These are phyloP conservation scores for Globisporangium cystogenes DNA, from an alignment of 352 stramenopile species.

Conservation along the genomic window DNA sequence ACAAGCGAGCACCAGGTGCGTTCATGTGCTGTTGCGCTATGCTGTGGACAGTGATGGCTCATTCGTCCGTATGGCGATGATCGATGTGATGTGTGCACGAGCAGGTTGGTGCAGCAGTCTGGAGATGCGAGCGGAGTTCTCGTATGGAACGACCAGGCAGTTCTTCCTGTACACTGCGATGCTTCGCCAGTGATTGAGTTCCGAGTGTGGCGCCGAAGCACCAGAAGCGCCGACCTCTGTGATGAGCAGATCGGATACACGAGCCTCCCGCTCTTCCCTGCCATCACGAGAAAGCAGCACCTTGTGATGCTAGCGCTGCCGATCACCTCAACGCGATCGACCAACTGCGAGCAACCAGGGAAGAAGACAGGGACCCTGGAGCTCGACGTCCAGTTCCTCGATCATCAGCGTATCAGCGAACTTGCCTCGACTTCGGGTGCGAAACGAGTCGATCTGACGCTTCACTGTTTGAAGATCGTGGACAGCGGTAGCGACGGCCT, in stretches of 20 bases:
- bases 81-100: not conserved
- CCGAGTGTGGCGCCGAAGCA: slow-evolving; percentile 5
- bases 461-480: slow-evolving; percentile 16
- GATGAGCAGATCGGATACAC: slow-evolving; percentile 16
- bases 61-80: too few relatives aligned
- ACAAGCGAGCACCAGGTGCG: slow-evolving; percentile 2
- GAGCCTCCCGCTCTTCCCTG: slow-evolving; percentile 25
- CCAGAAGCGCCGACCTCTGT: not conserved
- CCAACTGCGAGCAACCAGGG: not conserved
- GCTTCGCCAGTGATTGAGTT: slow-evolving; percentile 19
- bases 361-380: slow-evolving; percentile 16
- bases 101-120: not conserved
- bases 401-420: slow-evolving; percentile 1
- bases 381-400: slow-evolving; percentile 32
- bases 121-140: slow-evolving; percentile 1
- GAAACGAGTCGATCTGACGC: slow-evolving; percentile 16
- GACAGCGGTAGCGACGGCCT: not conserved
- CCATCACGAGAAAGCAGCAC: slow-evolving; percentile 18
- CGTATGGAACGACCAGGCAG: slow-evolving; percentile 32
- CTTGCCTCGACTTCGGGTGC: not conserved
- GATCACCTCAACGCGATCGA: slow-evolving; percentile 5
- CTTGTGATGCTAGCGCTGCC: slow-evolving; percentile 25
- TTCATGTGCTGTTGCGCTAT: not conserved
- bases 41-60: too few relatives aligned
- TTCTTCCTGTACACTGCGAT: slow-evolving; percentile 12